Base-by-base conservation (phyloP, 306 rosid species). In the Medicago ruthenica region DNA sequence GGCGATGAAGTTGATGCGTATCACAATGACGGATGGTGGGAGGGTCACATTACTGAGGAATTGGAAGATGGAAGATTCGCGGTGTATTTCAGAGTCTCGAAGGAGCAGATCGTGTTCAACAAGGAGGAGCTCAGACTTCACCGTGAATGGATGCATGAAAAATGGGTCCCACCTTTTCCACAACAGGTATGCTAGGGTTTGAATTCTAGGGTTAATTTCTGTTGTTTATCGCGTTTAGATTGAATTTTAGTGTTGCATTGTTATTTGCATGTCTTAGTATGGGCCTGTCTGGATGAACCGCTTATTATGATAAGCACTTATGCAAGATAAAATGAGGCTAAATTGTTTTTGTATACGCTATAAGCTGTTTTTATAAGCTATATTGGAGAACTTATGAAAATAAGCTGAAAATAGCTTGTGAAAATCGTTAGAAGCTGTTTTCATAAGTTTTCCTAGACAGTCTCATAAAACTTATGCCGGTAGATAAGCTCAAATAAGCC, bases 11-110 rank as follows among this genome's bases (percentile, higher is more conserved):
- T 89, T 27, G 93, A 89, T 27, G 93, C 88, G 0, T 85, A 12
- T 78, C 78, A 79, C 67, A 76, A 89, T 6, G 93, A 86, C 0
- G 93, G 93, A 24, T 89, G 93, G 93, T 89, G 93, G 93, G 87
- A 83, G 71, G 93, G 90, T 40, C 66, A 61, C 45, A 76, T 89
- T 0, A 77, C 85, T 0, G 4, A 69, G 17, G 82, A 58, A 14
- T 31, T 81, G 13, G 79, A 60, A 2, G 59, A 79, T 7, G 90
- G 82, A 7, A 85, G 47, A 8, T 81, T 81, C n/a, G 34, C 80
- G 0, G 91, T 89, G 24, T 89, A 76, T 76, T 89, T 89, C 74
- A 74, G 87, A 31, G 79, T 16, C 4, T 83, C 90, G 0, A 79
- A 53, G 83, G 91, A 89, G 82, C 86, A 85, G 73, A 53, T 83